These are phyloP conservation scores for Candida sp. DNA, from an alignment of 1,139 yeast genomes.

Conservation along the genomic window DNA sequence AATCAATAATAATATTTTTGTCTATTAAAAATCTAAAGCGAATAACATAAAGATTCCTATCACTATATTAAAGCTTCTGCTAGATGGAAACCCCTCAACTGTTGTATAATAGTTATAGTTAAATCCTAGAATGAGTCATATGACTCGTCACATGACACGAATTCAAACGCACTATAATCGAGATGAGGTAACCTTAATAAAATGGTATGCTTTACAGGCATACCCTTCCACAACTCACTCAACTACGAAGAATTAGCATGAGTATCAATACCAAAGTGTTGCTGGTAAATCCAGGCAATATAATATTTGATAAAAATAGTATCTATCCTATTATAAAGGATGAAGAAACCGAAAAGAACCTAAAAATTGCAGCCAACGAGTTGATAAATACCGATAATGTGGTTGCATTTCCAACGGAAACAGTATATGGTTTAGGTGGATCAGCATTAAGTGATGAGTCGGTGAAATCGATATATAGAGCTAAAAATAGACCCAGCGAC, in stretches of 20 bases:
- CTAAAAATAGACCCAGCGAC: conserved; percentile 93
- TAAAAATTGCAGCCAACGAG: conserved; percentile 57
- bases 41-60: too few species aligned
- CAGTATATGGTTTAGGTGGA: conserved; percentile 95
- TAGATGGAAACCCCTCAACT: too few species aligned
- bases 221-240: not conserved
- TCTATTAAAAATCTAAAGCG: too few species aligned
- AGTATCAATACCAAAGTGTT: conserved; percentile 24
- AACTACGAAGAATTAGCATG: conserved; percentile 4
- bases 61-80: too few species aligned
- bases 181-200: not conserved
- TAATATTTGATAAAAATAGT: conserved; percentile 20
- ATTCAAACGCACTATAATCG: not conserved
- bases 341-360: conserved; percentile 42
- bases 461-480: conserved; percentile 72
- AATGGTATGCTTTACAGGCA: not conserved
- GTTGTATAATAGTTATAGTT: too few species aligned
- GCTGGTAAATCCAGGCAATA: conserved; percentile 24
- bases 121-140: not conserved
- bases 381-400: conserved; percentile 51
- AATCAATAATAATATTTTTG: too few species aligned
- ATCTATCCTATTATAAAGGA: conserved; percentile 46
- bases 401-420: conserved; percentile 95
- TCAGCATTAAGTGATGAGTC: conserved; percentile 74
- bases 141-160: not conserved